phyloP scores from a whole-genome alignment of 306 rosid species.

The Dryas octopetala region DNA sequence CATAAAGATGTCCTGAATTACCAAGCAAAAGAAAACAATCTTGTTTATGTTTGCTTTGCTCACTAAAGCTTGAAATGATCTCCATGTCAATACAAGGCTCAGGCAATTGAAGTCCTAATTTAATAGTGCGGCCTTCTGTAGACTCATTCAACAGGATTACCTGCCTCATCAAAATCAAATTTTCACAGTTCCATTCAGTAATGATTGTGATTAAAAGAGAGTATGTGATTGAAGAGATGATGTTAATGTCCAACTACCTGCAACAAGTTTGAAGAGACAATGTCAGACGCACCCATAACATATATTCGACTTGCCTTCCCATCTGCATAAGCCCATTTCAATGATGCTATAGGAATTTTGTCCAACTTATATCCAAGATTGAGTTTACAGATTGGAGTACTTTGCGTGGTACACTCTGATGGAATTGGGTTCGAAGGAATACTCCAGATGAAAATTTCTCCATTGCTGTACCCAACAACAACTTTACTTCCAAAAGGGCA shows the following conservation, averaged over 20 bases:
- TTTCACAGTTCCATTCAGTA: background rate
- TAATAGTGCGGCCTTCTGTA: slow-evolving; percentile 64
- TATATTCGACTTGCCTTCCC: slow-evolving; percentile 77
- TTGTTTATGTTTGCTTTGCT: slow-evolving; percentile 71
- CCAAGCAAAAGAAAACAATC: slow-evolving; percentile 65
- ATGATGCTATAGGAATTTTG: slow-evolving; percentile 56
- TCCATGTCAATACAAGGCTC: slow-evolving; percentile 76
- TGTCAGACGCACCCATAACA: slow-evolving; percentile 65
- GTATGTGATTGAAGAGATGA: no score
- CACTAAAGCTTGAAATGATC: slow-evolving; percentile 57
- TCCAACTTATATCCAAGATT: slow-evolving; percentile 84
- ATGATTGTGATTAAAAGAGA: background rate
- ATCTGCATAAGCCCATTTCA: slow-evolving; percentile 74
- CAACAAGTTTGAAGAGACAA: slow-evolving; percentile 46
- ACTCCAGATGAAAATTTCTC: slow-evolving; percentile 81
- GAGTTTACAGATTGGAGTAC: slow-evolving; percentile 62
- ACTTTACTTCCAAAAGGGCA: slow-evolving; percentile 83
- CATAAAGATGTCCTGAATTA: slow-evolving; percentile 64
- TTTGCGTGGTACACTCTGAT: slow-evolving; percentile 36
- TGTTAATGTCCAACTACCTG: slow-evolving; percentile 50
- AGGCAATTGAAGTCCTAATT: slow-evolving; percentile 66
- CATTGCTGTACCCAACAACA: slow-evolving; percentile 81
- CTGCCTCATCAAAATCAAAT: slow-evolving; percentile 41
- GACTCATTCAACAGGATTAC: slow-evolving; percentile 75
- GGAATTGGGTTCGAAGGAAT: slow-evolving; percentile 45